Base-by-base conservation (phyloP, 805 yeast genomes). In the Candida dajiaensis region DNA sequence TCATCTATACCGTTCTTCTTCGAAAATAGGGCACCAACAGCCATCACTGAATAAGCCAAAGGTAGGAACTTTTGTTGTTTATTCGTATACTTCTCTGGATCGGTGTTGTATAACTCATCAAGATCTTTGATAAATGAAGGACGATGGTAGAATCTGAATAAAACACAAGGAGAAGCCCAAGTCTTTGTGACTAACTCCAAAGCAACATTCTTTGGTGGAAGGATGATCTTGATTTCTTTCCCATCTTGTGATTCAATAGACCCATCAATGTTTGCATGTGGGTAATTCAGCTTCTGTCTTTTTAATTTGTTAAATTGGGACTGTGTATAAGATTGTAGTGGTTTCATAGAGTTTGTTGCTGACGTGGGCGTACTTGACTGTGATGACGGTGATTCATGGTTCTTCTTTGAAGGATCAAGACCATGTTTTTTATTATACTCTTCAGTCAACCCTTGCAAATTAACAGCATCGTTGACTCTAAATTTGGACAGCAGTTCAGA, bases 121-220 rank as follows among this genome's bases (percentile, higher is more conserved):
- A 89, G 69, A 53, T 85, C 89, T 50, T 78, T 77, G 44, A 85
- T 72, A 50, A 89, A 76, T 3, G 90, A 80, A 1, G 96, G 96
- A 28, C 96, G 68, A 59, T 89, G 96, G 61, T 87, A 85, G 62
- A 89, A 89, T 46, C 95, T 71, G 61, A 89, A 86, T 44, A 89
- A 69, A 5, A 88, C 89, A 64, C 95, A 88, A 0, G 95, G 95
- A 54, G 83, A 80, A 50, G 81, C 79, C 95, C 96, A 89, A 1
- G 90, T 84, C 40, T 83, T 78, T 49, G 80, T 78, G 20, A 89
- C 81, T 50, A 89, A 71, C 53, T 78, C 78, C 33, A 86, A 63
- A 0, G 96, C 92, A 22, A 76, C 75, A 29, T 80, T 82, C 57
- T 85, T 81, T 1, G 90, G 78, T 0, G 97, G 97, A 33, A 89